Evolutionary conservation across 768 basidiomycete species (phyloP), one percentile per base, ranked within the genome.

Genomic region (Pleurotus platypus): DNA sequence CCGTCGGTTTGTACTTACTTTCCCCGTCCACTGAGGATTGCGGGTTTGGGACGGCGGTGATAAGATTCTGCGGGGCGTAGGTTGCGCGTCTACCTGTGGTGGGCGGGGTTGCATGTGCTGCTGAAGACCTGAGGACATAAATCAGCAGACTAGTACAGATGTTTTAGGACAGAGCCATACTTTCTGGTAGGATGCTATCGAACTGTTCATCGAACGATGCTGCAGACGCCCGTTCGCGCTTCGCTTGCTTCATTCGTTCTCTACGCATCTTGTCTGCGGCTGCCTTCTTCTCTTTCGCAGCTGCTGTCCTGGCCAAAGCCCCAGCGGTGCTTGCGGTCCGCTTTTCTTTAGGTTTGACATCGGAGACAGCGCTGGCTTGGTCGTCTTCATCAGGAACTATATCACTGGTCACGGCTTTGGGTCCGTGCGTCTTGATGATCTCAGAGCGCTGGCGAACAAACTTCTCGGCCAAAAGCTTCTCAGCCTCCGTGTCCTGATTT

Each of bases 401-500:
- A 2, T 59, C 58, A 9, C 35, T 46, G 1, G 48, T 38, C 43
- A 61, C 65, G 40, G 70, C 69, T 60, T 72, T 70, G 27, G 61
- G 58, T 18, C 55, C 64, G 27, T 75, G 69, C 35, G 61, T 66
- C 57, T 63, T 70, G 38, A 79, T 63, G 46, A 79, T 74, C 38
- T 69, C 71, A 27, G 68, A 70, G 47, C 78, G 70, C 54, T 76
- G 76, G 30, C 64, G 60, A 5, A 77, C 63, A 20, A 81, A 73
- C 60, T 70, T 73, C 53, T 72, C 70, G 1, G 70, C 72, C 46
- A 73, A 64, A 13, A 56, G 64, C 48, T 71, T 69, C 61, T 79
- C 80, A 47, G 76, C 76, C 18, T 69, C 70, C 8, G 77, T 68
- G 56, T 82, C 79, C 38, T 75, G 68, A 58, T 83, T 83, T 61